Base-by-base conservation (phyloP, 2,329 filamentous ascomycete species). In the Penicillium griseofulvum region DNA sequence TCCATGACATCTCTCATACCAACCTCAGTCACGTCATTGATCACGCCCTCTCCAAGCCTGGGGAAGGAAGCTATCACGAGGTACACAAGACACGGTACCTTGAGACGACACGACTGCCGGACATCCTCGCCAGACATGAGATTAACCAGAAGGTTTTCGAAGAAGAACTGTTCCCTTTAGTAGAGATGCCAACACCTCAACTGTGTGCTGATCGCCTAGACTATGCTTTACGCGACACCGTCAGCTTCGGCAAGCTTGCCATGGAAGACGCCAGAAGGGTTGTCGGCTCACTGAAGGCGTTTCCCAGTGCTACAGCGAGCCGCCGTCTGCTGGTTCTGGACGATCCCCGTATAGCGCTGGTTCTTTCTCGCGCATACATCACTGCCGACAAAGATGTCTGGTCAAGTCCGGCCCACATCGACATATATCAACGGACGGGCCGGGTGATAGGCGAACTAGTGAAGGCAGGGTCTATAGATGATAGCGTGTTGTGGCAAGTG, bases 181-280 rank as follows among this genome's bases (percentile, higher is more conserved):
- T 76, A 4, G 74, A 76, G 55, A 66, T 59, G 66, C 65, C 68
- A 6, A 61, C 74, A 26, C 74, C 74, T 6, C 71, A 68, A 29
- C 70, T 76, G 2, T 76, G 73, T 52, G 73, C 74, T 22, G 74
- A 76, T 54, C 66, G 74, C 31, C 65, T 76, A 8, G 74, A 76
- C 58, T 76, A 76, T 50, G 65, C 68, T 17, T 60, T 76, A 24
- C 73, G 73, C 19, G 74, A 76, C 45, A 50, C 68, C 0, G 65
- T 74, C 1, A 66, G 60, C 1, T 72, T 74, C 34, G 66, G 63
- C 0, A 67, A 72, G 17, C 56, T 76, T 22, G n/a, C 54, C 3
- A 43, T 72, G 0, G 57, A 65, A 16, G 66, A 73, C n/a, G 71
- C 67, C 0, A 64, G 47, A 33, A 38, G 58, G 5, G 54, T 74